phyloP scores from a whole-genome alignment of 2,329 filamentous ascomycete genomes.

The Pyricularia pennisetigena region DNA sequence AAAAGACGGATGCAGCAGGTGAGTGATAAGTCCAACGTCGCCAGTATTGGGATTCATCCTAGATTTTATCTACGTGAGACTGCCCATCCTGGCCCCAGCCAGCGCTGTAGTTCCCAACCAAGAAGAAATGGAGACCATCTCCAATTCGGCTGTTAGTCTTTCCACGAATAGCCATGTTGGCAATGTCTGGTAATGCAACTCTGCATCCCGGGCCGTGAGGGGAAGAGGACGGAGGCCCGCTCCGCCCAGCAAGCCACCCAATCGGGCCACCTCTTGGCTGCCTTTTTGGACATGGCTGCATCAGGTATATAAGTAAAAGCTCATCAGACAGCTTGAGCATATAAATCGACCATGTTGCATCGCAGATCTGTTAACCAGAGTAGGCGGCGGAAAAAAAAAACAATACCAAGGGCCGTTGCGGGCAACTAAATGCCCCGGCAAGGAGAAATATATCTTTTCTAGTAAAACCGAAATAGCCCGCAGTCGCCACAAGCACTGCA shows the following conservation, averaged over 20 bases:
- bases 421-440: neutral
- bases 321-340: neutral
- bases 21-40: neutral
- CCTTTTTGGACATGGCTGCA: neutral
- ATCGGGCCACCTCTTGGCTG: neutral
- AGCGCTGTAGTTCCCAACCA: neutral
- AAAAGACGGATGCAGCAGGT: neutral
- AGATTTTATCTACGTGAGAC: neutral
- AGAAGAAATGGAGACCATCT: neutral
- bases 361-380: neutral
- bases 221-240: neutral
- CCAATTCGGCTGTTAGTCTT: neutral
- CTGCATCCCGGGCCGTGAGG: neutral
- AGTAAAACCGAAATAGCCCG: neutral
- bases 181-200: neutral
- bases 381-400: too few species aligned
- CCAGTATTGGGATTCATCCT: neutral
- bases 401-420: neutral
- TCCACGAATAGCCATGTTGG: neutral
- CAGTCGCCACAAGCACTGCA: neutral
- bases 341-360: neutral
- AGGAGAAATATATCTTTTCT: neutral
- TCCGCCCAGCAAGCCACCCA: neutral
- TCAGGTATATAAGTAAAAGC: neutral
- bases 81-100: neutral